Evolutionary conservation across 768 basidiomycete genomes (phyloP).

Genomic region (Serpula lacrymans): DNA sequence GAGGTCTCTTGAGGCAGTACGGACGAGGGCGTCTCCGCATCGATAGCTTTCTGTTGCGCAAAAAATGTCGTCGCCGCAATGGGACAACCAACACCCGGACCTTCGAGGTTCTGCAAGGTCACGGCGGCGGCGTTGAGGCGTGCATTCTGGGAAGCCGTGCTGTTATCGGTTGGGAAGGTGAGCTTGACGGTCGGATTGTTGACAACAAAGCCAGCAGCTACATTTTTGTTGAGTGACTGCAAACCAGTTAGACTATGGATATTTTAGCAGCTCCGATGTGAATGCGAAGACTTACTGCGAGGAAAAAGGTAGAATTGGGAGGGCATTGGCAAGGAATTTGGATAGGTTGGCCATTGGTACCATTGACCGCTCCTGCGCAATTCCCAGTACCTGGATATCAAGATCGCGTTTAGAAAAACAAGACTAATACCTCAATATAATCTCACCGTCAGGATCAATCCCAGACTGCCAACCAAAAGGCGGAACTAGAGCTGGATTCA

Average conservation of each 20-base stretch:
- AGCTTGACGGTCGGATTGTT: slow-evolving; percentile 61
- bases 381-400: slow-evolving; percentile 52
- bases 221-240: slow-evolving; percentile 48
- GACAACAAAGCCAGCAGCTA: slow-evolving; percentile 57
- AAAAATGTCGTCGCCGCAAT: slow-evolving; percentile 60
- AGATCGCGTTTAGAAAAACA: background rate
- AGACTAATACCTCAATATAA: slow-evolving; percentile 4
- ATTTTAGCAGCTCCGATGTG: slow-evolving; percentile 8
- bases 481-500: slow-evolving; percentile 55
- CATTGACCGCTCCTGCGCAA: slow-evolving; percentile 61
- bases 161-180: slow-evolving; percentile 61
- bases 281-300: slow-evolving; percentile 34
- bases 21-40: slow-evolving; percentile 9
- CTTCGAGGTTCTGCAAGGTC: slow-evolving; percentile 72
- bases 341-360: slow-evolving; percentile 51
- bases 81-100: slow-evolving; percentile 67
- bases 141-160: slow-evolving; percentile 46
- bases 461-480: slow-evolving; percentile 55
- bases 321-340: slow-evolving; percentile 67
- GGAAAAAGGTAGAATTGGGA: slow-evolving; percentile 49
- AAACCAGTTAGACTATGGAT: slow-evolving; percentile 2
- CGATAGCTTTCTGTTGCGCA: slow-evolving; percentile 30
- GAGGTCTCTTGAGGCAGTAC: background rate
- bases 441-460: slow-evolving; percentile 57
- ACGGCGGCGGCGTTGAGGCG: slow-evolving; percentile 59